Conservation (phyloP, 192 early-diverging fungal species). For the Rhizoclosmatium sp. region DNA sequence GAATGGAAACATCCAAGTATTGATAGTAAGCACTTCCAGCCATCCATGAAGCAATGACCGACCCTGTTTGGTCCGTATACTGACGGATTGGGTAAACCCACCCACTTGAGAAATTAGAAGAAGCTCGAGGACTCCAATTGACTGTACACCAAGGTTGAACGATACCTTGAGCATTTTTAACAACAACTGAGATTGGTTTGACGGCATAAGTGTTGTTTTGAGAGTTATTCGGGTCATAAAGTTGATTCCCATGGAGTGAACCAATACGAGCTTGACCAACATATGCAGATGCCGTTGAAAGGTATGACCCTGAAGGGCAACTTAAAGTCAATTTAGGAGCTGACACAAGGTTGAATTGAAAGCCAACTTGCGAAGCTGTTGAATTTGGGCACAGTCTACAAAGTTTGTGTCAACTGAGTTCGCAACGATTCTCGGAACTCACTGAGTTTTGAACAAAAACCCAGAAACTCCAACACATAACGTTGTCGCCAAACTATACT, state of each 20-base stretch:
- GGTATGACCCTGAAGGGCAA: neutral
- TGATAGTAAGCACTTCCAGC: conserved; percentile 6
- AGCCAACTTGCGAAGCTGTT: no score
- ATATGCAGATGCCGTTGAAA: neutral
- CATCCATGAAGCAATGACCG: neutral
- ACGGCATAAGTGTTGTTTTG: neutral
- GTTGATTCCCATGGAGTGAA: neutral
- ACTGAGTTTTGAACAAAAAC: no score
- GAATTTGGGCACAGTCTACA: no score
- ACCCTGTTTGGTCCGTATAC: neutral
- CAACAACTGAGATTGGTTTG: neutral
- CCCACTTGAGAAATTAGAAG: neutral
- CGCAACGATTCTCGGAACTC: no score
- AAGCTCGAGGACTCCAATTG: neutral
- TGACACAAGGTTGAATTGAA: no score
- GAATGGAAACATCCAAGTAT: conserved; percentile 2
- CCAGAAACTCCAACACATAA: no score
- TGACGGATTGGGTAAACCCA: neutral
- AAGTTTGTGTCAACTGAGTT: no score
- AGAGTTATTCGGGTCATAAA: conserved; percentile 7
- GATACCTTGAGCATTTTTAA: neutral
- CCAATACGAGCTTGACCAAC: neutral
- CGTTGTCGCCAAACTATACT: no score
- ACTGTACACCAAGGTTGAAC: neutral
- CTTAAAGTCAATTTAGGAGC: no score